Evolutionary conservation across 805 yeast genomes (phyloP), one percentile per base, ranked within the genome.

Genomic region (Tetrapisispora iriomotensis): DNA sequence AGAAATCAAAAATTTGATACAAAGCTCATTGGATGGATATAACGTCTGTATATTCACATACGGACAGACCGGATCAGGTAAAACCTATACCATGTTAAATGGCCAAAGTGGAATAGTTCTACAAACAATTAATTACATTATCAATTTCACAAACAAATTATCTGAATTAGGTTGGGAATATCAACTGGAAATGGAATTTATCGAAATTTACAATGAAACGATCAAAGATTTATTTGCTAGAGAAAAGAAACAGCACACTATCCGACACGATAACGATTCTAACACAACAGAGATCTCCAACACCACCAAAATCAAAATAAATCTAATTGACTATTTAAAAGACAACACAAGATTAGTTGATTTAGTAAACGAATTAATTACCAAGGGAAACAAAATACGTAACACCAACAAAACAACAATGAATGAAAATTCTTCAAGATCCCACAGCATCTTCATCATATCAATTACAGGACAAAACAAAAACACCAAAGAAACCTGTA

Each of bases 31-130:
- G 12, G 94, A 90, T 60, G 98, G 98, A 0, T 78, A 70, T 53
- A 86, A 86, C 49, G 95, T 87, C 3, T 87, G 96, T 59, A 84
- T 92, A 1, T 86, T 90, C 65, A 95, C 97, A 0, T 90, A 92
- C 58, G 98, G 98, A 1, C 98, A 90, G 60, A 92, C 98, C 0
- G 95, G 92, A 0, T 81, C 96, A 0, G 98, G 98, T 3, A 90
- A 90, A 56, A 90, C 97, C 0, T 79, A 63, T 57, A 92, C 98
- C 0, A 92, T 90, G 97, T 72, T 87, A 2, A 64, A 70, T 20
- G 63, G 72, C 0, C 51, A 60, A 1, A 81, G 80, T 51, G 97
- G 98, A 13, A 75, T 90, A 66, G 85, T 87, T 25, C 86, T 94
- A 1, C 66, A 74, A 14, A 82, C 96, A 0, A 70, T 88, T 12